phyloP scores from a whole-genome alignment of 2,329 filamentous ascomycete genomes.

The Furcasterigmium sp. region DNA sequence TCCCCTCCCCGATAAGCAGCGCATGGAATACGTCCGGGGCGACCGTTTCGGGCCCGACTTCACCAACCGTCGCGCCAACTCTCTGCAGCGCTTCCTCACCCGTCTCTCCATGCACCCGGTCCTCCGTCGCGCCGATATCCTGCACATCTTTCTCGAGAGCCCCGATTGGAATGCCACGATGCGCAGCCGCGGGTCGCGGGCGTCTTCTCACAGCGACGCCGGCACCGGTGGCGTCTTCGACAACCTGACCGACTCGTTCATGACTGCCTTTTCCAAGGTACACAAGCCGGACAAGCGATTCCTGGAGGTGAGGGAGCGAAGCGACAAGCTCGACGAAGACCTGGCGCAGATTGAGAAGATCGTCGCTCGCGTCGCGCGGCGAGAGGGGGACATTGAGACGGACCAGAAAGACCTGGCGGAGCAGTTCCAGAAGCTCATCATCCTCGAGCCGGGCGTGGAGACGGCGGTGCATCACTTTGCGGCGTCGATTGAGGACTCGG shows the following conservation, averaged over 20 bases:
- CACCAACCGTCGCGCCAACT: conserved; percentile 81
- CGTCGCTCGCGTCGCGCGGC: conserved; percentile 81
- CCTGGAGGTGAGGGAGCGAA: conserved; percentile 86
- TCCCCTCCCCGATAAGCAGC: conserved; percentile 95
- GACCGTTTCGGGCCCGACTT: conserved; percentile 95
- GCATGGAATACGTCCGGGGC: conserved; percentile 96
- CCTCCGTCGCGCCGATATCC: conserved; percentile 73
- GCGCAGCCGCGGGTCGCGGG: conserved; percentile 68
- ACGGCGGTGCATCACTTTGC: conserved; percentile 80
- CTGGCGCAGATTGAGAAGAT: conserved; percentile 91
- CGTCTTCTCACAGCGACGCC: conserved; percentile 44
- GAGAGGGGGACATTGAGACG: conserved; percentile 79
- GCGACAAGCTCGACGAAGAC: conserved; percentile 92
- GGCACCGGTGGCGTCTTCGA: conserved; percentile 75
- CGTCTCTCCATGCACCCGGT: conserved; percentile 85
- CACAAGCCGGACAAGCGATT: conserved; percentile 94
- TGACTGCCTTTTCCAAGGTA: conserved; percentile 95
- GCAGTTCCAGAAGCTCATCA: conserved; percentile 91
- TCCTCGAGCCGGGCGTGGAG: conserved; percentile 83
- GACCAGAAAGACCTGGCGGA: conserved; percentile 87
- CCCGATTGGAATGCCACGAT: conserved; percentile 96
- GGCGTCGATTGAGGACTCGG: conserved; percentile 77
- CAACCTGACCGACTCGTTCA: conserved; percentile 90
- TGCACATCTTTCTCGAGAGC: conserved; percentile 88
- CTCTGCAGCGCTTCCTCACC: conserved; percentile 83